Evolutionary conservation across 441 rosid species (phyloP), one percentile per base, ranked within the genome.

Genomic region (Gossypium schwendimanii): DNA sequence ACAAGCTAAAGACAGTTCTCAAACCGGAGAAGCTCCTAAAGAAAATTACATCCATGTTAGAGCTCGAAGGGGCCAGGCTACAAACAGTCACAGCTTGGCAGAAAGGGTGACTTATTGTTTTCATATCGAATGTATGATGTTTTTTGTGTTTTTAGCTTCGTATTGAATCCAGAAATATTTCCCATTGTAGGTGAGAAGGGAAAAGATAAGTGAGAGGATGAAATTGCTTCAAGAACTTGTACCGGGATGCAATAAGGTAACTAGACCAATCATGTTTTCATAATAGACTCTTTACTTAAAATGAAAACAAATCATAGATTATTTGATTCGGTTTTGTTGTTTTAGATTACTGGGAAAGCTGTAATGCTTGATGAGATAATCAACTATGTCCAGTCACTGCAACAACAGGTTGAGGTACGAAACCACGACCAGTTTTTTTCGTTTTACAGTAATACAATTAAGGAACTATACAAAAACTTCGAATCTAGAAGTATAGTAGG

Each of bases 11-110:
- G 95, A 90, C 60, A 81, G 75, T 71, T 79, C 96, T 61, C 78
- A 84, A 21, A 85, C 87, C 39, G 91, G 83, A 73, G 97, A 90
- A 77, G 89, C 85, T 68, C 81, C 88, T 1, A 89, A 89, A 78
- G 96, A 90, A 36, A 80, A 85, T 80, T 94, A 92, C 78, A 86
- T 90, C 80, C 98, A 90, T 76, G 84, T 92, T 83, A 88, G 98
- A 78, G 98, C 98, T 63, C 84, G 92, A 81, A 86, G 97, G 77
- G 98, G 97, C 76, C 95, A 89, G 73, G 97, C 98, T 71, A 92
- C 98, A 66, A 92, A 92, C 79, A 91, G 97, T 79, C 97, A 94
- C 78, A 94, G 96, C 81, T 93, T 94, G 66, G 97, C 97, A 26
- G 97, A 94, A 80, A 91, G 97, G 89, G 99, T 92, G 87, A 63